Base-by-base conservation (phyloP, 257 asterid genomes). In the Solanum sitiens region DNA sequence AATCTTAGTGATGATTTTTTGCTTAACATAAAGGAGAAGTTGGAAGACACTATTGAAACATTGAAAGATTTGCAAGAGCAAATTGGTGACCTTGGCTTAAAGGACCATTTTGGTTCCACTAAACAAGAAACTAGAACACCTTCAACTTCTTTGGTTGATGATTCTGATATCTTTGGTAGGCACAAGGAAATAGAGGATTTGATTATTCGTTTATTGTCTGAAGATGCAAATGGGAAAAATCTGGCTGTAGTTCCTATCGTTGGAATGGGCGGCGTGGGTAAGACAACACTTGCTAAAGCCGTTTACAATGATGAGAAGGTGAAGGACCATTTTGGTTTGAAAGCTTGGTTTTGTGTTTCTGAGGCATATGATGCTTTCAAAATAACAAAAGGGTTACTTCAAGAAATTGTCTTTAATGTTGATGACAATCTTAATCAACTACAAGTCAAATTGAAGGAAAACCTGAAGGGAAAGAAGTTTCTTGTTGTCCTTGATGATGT, bases 271-370 rank as follows among this genome's bases (percentile, higher is more conserved):
- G 20, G 73, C 1, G 20, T 67, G 18, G 97, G 94, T 83, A 94
- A 93, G 89, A 94, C 93, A 3, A 94, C 94, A 27, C 92, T 94
- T 70, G 94, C 95, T 75, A 93, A 93, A 83, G 87, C 89, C 2
- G 92, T 92, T 84, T 93, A 91, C 76, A 91, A 93, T 67, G 92
- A 93, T 83, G 87, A 53, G 77, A 80, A 14, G 45, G 89, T 93
- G 71, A 91, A 42, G 87, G 35, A 85, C 21, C 86, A 88, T 76
- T 94, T 94, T 23, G 89, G 89, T 35, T 88, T 77, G 71, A 83
- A 90, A 86, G 94, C 90, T 56, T 93, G 96, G 95, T 84, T 90
- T 15, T 91, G 95, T 86, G 94, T 93, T n/a, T 88, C 94, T 37
- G 92, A 90, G 63, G 89, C 84, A 23, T 94, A 92, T 87, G 92